These are phyloP conservation scores for Diaporthe capsici DNA, from an alignment of 2,329 filamentous ascomycete genomes.

Conservation along the genomic window DNA sequence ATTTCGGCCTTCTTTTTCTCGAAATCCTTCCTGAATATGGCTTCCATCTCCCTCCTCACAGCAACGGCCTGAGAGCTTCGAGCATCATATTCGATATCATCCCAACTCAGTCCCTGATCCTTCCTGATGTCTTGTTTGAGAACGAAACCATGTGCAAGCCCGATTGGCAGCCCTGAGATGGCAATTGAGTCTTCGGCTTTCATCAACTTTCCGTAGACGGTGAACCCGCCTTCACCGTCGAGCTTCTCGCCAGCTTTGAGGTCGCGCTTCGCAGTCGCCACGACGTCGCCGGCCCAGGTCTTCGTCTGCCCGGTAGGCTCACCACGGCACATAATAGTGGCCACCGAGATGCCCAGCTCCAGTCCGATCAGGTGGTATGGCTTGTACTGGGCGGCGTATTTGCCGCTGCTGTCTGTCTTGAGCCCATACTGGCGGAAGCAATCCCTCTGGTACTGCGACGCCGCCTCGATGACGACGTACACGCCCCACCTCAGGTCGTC, in stretches of 20 bases:
- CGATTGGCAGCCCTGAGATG: conserved; percentile 58
- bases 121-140: neutral
- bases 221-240: conserved; percentile 61
- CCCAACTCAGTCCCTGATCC: conserved; percentile 10
- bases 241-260: conserved; percentile 59
- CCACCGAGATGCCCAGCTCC: conserved; percentile 60
- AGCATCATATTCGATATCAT: neutral
- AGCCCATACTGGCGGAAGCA: conserved; percentile 61
- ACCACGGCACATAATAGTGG: conserved; percentile 59
- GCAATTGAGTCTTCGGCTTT: conserved; percentile 55
- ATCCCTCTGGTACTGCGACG: conserved; percentile 56
- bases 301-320: conserved; percentile 61
- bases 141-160: neutral
- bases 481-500: conserved; percentile 60
- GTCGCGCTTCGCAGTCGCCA: conserved; percentile 61
- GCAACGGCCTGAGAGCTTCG: neutral
- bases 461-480: conserved; percentile 60
- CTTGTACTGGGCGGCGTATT: conserved; percentile 61
- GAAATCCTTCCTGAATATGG: neutral
- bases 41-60: conserved; percentile 1
- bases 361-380: conserved; percentile 63
- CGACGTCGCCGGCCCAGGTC: conserved; percentile 60
- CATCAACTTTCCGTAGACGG: conserved; percentile 60
- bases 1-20: neutral
- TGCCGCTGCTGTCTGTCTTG: conserved; percentile 57